These are phyloP conservation scores for Asterophora lycoperdoides DNA, from an alignment of 768 basidiomycete species.

Conservation along the genomic window DNA sequence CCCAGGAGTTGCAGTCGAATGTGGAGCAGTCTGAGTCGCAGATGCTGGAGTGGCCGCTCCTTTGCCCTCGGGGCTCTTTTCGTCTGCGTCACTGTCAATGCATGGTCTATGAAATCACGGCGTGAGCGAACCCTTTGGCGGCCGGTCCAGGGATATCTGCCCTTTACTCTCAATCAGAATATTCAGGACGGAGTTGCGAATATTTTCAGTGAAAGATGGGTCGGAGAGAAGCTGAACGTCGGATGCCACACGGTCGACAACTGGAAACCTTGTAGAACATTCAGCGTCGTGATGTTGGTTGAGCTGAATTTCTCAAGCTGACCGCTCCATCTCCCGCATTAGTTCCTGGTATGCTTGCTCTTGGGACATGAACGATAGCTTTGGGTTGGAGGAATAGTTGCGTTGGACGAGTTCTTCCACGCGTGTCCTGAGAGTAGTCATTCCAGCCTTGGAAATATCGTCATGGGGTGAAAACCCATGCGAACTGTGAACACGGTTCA, in stretches of 20 bases:
- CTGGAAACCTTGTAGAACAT: constrained; percentile 47
- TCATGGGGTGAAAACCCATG: constrained; percentile 3
- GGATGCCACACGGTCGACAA: constrained; percentile 59
- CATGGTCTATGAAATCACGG: constrained; percentile 5
- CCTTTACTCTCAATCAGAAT: constrained; percentile 41
- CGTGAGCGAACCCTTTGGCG: constrained; percentile 14
- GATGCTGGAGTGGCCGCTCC: constrained; percentile 4
- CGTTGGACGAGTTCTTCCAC: constrained; percentile 60
- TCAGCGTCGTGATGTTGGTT: not conserved
- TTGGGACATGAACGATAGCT: constrained; percentile 46
- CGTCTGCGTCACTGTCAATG: constrained; percentile 16
- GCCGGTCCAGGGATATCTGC: constrained; percentile 11
- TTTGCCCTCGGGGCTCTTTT: constrained; percentile 12
- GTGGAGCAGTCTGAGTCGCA: constrained; percentile 10
- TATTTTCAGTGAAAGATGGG: constrained; percentile 37
- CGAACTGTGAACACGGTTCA: not conserved
- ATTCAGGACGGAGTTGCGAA: constrained; percentile 40
- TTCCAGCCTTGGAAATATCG: constrained; percentile 39
- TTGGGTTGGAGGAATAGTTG: constrained; percentile 49
- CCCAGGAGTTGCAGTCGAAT: constrained; percentile 3
- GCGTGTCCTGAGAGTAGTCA: constrained; percentile 48
- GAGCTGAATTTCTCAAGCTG: constrained; percentile 8
- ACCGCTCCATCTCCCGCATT: constrained; percentile 72
- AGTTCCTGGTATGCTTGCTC: constrained; percentile 58
- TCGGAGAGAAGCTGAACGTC: constrained; percentile 49